These are phyloP conservation scores for Acer saccharum DNA, from an alignment of 345 rosid species.

Conservation along the genomic window DNA sequence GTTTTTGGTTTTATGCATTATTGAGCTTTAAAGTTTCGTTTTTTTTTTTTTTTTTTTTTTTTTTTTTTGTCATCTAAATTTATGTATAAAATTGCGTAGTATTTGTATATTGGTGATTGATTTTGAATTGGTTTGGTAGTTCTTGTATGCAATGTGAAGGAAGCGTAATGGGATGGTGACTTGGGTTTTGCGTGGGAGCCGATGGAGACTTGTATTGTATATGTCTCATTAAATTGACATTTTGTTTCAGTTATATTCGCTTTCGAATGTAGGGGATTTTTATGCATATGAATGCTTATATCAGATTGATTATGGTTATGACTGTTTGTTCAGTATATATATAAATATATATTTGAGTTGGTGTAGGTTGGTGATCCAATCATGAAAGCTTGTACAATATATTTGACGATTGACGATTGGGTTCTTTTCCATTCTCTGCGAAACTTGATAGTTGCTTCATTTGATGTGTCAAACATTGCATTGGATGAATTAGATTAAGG, in stretches of 20 bases:
- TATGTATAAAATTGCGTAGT: neutral
- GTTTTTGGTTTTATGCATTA: neutral
- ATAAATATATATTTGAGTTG: neutral
- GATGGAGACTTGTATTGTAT: neutral
- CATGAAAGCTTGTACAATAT: neutral
- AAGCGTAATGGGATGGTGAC: neutral
- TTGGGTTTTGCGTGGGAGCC: neutral
- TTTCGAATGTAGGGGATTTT: neutral
- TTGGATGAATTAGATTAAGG: neutral
- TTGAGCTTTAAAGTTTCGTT: neutral
- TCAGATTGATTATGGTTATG: neutral
- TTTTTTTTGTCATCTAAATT: neutral
- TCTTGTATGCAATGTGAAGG: neutral
- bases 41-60: neutral
- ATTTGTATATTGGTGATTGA: neutral
- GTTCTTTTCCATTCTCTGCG: no score
- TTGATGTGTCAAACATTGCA: neutral
- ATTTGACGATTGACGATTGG: neutral
- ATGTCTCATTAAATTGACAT: neutral
- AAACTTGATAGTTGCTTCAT: neutral
- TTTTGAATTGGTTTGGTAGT: neutral
- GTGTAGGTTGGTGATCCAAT: neutral
- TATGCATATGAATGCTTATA: neutral
- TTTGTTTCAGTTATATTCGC: neutral
- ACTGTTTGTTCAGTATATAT: no score